A percentile compares a stretch with the other conserved stretches of the same genome.
phyloP scores from a whole-genome alignment of 2,329 filamentous ascomycete genomes.

The Calonectria naviculata region DNA sequence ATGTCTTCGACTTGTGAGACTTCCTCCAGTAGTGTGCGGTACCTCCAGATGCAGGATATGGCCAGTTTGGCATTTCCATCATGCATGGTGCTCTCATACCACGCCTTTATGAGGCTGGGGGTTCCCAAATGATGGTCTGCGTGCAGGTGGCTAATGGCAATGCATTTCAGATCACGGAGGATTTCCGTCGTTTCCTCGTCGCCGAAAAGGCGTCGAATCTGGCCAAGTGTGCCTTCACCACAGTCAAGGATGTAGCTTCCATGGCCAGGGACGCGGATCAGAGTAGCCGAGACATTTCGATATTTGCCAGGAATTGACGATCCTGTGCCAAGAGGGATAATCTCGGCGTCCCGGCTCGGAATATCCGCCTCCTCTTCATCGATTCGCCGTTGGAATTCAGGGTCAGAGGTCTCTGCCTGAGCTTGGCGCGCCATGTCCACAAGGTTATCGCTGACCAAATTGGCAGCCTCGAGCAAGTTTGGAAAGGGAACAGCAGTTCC shows the following conservation, averaged over 20 bases:
- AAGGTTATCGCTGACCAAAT: slow-evolving; percentile 55
- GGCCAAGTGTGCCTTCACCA: slow-evolving; percentile 92
- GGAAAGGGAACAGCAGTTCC: slow-evolving; percentile 57
- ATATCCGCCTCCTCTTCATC: slow-evolving; percentile 70
- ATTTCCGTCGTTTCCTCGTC: slow-evolving; percentile 74
- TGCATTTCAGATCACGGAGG: slow-evolving; percentile 79
- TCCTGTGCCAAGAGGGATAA: slow-evolving; percentile 90
- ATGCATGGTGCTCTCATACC: slow-evolving; percentile 69
- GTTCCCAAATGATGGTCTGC: slow-evolving; percentile 96
- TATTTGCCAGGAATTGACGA: slow-evolving; percentile 93
- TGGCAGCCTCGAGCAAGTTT: slow-evolving; percentile 58
- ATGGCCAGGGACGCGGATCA: slow-evolving; percentile 83
- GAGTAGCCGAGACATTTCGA: slow-evolving; percentile 91
- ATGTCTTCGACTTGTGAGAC: slow-evolving; percentile 83
- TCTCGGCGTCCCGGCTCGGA: slow-evolving; percentile 80
- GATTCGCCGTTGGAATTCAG: slow-evolving; percentile 60
- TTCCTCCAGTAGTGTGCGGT: slow-evolving; percentile 83
- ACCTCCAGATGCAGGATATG: slow-evolving; percentile 76
- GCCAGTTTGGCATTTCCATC: slow-evolving; percentile 61
- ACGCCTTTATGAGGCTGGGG: slow-evolving; percentile 82
- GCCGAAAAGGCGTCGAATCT: slow-evolving; percentile 80
- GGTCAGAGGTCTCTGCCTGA: slow-evolving; percentile 51
- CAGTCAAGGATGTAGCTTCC: slow-evolving; percentile 94
- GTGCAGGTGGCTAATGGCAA: slow-evolving; percentile 96
- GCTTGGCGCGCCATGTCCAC: slow-evolving; percentile 64